Evolutionary conservation across 768 basidiomycete species (phyloP).

Genomic region (Clathrus columnatus): DNA sequence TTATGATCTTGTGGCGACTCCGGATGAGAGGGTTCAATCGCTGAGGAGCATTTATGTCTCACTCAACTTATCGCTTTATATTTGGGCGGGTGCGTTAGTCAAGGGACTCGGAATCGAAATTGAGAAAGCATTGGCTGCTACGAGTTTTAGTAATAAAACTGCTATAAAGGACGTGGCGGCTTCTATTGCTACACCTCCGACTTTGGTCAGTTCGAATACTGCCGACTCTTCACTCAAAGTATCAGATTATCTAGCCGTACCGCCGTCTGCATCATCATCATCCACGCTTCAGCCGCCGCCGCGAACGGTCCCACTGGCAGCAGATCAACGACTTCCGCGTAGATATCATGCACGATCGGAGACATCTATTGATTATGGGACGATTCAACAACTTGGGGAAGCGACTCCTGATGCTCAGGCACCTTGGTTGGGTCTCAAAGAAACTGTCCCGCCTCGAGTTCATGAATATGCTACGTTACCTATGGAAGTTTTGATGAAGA

Average conservation of each 20-base stretch:
- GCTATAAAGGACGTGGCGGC: not conserved
- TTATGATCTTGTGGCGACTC: constrained; percentile 6
- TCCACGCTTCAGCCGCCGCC: not conserved
- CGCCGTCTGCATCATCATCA: not conserved
- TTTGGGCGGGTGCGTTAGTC: constrained; percentile 27
- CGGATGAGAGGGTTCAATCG: constrained; percentile 44
- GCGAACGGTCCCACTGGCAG: not conserved
- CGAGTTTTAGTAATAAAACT: constrained; percentile 10
- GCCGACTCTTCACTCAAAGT: not conserved
- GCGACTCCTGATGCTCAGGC: constrained; percentile 85
- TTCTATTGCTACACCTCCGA: not conserved
- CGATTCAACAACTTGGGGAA: constrained; percentile 79
- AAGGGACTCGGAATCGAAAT: constrained; percentile 10
- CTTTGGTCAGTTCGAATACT: not conserved
- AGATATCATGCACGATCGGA: constrained; percentile 11
- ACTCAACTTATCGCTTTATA: constrained; percentile 72
- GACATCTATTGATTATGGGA: constrained; percentile 61
- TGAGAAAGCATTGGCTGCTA: constrained; percentile 13
- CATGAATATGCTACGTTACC: constrained; percentile 81
- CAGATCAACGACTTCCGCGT: constrained; percentile 11
- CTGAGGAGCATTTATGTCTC: constrained; percentile 66
- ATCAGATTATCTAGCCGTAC: too few relatives aligned
- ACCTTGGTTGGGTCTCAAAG: constrained; percentile 75
- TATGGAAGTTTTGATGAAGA: constrained; percentile 77
- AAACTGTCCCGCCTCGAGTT: constrained; percentile 79